Base-by-base conservation (phyloP, 2,329 filamentous ascomycete species). In the Aspergillus sclerotialis region DNA sequence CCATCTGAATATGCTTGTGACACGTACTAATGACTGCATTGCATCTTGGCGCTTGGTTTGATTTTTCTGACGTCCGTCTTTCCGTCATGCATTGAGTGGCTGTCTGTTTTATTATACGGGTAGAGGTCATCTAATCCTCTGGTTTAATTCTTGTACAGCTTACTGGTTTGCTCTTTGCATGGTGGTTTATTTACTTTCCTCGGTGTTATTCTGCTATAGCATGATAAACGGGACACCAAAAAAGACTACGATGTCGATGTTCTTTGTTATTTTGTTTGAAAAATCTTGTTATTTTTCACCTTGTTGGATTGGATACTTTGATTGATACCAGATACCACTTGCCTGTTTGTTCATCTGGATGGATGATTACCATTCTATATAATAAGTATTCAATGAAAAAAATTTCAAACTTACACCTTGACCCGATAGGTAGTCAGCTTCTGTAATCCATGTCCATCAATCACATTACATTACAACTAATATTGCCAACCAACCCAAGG, bases 1-100 rank as follows among this genome's bases (percentile, higher is more conserved):
- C 46, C 40, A 26, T 38, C 34, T 40, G 32, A 38, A 37, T 42
- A 49, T 44, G 39, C 43, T 39, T 49, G 48, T 48, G 50, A 56
- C 53, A 58, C 52, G 49, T 55, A 53, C 50, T 46, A 58, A 60
- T 43, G 56, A 59, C 48, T 55, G 55, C 56, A 59, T 59, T 58
- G 56, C 55, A 60, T 59, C 40, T 52, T 50, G 57, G 57, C 57
- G 57, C 53, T 55, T 42, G 51, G 46, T 45, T 51, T 46, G 38
- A 43, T 49, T 39, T 47, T 36, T 42, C 38, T 42, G 24, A 50
- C 27, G 38, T 44, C 40, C 38, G 46, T 39, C 31, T 49, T 33
- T 18, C 13, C 31, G 37, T 43, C 37, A 46, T 44, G 48, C 52
- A 54, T 58, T 48, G 49, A 46, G 45, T 48, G 54, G 57, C 45